Percentiles rank a stretch among this genome's conserved stretches.
These are phyloP conservation scores for Cystobasidium pallidum DNA, from an alignment of 1,284 basidiomycete species.

Conservation along the genomic window DNA sequence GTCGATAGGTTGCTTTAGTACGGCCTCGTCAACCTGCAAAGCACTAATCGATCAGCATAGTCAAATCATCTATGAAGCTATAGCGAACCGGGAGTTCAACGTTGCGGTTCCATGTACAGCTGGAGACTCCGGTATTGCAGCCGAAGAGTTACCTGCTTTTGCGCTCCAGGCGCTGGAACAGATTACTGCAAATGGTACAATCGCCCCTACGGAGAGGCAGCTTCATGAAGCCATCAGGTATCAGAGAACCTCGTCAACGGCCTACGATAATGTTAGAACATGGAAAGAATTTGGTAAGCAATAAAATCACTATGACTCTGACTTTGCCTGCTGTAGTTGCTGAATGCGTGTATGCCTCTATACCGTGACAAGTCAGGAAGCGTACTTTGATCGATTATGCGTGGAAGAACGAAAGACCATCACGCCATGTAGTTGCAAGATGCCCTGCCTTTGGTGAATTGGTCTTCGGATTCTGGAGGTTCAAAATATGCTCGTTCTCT, in stretches of 20 bases:
- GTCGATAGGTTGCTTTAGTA: constrained; percentile 12
- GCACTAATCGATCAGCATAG: constrained; percentile 8
- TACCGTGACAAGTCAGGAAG: not conserved
- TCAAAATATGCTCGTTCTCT: constrained; percentile 30
- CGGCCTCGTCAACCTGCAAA: constrained; percentile 1
- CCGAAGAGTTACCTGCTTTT: constrained; percentile 1
- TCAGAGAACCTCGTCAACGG: constrained; percentile 24
- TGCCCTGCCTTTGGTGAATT: not conserved
- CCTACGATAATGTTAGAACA: constrained; percentile 15
- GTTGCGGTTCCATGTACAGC: constrained; percentile 15
- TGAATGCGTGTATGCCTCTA: not conserved
- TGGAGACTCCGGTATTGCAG: constrained; percentile 25
- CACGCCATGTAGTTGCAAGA: constrained; percentile 1
- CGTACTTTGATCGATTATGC: constrained; percentile 17
- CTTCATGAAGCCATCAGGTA: constrained; percentile 16
- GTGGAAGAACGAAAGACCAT: constrained; percentile 21
- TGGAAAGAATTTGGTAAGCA: constrained; percentile 35
- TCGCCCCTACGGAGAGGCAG: not conserved
- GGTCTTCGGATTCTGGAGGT: constrained; percentile 31
- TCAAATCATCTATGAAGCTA: constrained; percentile 35
- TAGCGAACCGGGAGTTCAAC: constrained; percentile 8
- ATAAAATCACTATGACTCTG: no score
- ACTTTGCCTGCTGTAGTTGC: not conserved
- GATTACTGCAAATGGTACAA: no score
- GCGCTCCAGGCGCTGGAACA: not conserved